phyloP scores from a whole-genome alignment of 768 basidiomycete genomes.

The Exidia glandulosa region DNA sequence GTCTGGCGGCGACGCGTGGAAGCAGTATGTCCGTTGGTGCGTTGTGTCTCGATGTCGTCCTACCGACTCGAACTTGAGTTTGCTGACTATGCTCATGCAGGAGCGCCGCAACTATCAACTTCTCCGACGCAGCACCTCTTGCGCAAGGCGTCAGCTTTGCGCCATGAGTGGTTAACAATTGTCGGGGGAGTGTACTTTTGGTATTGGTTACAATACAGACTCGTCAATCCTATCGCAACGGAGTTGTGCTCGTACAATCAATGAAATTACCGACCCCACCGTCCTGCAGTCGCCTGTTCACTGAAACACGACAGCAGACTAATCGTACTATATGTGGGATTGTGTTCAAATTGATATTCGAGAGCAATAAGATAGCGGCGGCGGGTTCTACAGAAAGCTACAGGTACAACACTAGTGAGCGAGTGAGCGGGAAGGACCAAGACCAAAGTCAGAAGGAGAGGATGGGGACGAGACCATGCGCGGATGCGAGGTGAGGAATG shows the following conservation, averaged over 20 bases:
- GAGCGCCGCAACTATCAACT: constrained; percentile 90
- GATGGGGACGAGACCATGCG: not conserved
- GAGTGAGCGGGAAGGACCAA: not conserved
- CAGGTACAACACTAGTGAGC: not conserved
- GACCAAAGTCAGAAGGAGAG: not conserved
- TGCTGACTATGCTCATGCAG: constrained; percentile 8
- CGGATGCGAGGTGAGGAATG: not conserved
- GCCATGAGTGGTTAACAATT: no score
- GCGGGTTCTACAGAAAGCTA: not conserved
- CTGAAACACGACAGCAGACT: no score
- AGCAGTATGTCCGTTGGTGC: constrained; percentile 77
- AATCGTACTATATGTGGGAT: no score
- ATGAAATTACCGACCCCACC: no score
- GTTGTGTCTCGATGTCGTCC: no score
- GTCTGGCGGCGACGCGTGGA: constrained; percentile 98
- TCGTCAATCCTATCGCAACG: no score
- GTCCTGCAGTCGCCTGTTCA: not conserved
- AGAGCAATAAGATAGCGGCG: not conserved
- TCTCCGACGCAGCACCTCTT: constrained; percentile 75
- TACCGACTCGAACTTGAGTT: constrained; percentile 4
- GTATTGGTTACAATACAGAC: no score
- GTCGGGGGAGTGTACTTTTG: no score
- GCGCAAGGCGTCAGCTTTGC: constrained; percentile 94
- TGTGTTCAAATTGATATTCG: not conserved
- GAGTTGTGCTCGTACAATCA: no score